Base-by-base conservation (phyloP, 1,284 basidiomycete genomes). In the Phellopilus nigrolimitatus region DNA sequence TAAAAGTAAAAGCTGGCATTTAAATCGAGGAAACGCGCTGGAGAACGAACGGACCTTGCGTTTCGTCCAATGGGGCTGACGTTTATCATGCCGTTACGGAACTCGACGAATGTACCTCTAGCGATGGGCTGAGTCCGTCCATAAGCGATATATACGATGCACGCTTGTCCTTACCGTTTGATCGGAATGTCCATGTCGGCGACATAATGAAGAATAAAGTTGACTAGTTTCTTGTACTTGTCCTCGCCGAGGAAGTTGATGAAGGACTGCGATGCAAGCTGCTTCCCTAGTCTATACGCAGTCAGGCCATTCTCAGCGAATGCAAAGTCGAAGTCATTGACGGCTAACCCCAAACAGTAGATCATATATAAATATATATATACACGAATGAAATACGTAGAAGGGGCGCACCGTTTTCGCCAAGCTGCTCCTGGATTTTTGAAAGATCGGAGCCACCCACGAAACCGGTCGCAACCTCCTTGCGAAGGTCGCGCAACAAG, bases 41-140 rank as follows among this genome's bases (percentile, higher is more conserved):
- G n/a, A n/a, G 30, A 24, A 25, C n/a, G 42, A 24, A 71, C 81
- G 55, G 64, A 94, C 90, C 83, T 88, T 47, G 94, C 94, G 63
- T 98, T 98, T 61, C 95, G 84, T 13, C 95, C 95, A 37, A 99
- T 85, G 3, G 95, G 97, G 60, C 88, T 95, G 57, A 99, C 84
- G 65, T 99, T 99, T 70, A 99, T 79, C 95, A 99, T 99, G 22
- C 95, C 97, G 56, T 88, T 92, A 51, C 95, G 79, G 73, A 95
- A 98, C 69, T 99, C 95, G 59, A 99, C 72, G 65, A 98, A 98
- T 3, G 94, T 98, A 43, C 95, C 95, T 51, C 92, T 95, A n/a
- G n/a, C n/a, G 60, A n/a, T 6, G n/a, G 36, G 9, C 19, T 33
- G 28, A n/a, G n/a, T n/a, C n/a, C n/a, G n/a, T n/a, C n/a, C n/a